Conservation (phyloP, 1,139 yeast genomes). For the Blastobotrys indianensis region DNA sequence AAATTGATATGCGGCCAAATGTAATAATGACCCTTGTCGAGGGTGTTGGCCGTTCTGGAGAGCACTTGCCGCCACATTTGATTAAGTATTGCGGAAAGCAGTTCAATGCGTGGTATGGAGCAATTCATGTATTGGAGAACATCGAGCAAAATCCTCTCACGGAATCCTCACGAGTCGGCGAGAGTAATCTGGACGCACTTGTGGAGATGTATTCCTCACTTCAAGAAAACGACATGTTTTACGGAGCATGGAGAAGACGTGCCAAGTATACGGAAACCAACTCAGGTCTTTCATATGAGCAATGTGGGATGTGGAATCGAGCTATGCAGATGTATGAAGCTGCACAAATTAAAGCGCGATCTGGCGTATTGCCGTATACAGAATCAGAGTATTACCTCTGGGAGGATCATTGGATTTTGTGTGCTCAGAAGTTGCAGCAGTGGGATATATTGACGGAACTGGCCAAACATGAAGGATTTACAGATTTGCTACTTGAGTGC, state of each 20-base stretch:
- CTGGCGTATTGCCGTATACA: conserved; percentile 92
- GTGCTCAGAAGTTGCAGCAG: conserved; percentile 95
- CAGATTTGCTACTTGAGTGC: conserved; percentile 89
- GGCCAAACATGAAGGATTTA: conserved; percentile 96
- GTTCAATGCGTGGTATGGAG: conserved; percentile 88
- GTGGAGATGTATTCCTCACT: conserved; percentile 82
- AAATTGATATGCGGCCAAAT: conserved; percentile 80
- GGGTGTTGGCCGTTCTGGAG: conserved; percentile 63
- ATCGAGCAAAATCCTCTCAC: conserved; percentile 61
- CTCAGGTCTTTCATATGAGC: conserved; percentile 89
- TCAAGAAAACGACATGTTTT: conserved; percentile 94
- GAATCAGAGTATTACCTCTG: conserved; percentile 93
- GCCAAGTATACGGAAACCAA: conserved; percentile 92
- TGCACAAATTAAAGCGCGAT: conserved; percentile 95
- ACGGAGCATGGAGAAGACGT: conserved; percentile 94
- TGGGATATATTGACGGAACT: conserved; percentile 97
- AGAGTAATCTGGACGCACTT: conserved; percentile 84
- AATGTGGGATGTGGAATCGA: conserved; percentile 89
- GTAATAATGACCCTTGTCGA: conserved; percentile 79
- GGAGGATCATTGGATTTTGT: conserved; percentile 98
- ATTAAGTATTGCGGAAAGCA: conserved; percentile 83
- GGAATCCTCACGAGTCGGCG: conserved; percentile 70
- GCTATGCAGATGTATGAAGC: conserved; percentile 92
- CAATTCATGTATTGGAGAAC: conserved; percentile 73
- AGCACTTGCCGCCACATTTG: conserved; percentile 85